phyloP scores from a whole-genome alignment of 768 basidiomycete genomes.

The Filobasidium floriforme region DNA sequence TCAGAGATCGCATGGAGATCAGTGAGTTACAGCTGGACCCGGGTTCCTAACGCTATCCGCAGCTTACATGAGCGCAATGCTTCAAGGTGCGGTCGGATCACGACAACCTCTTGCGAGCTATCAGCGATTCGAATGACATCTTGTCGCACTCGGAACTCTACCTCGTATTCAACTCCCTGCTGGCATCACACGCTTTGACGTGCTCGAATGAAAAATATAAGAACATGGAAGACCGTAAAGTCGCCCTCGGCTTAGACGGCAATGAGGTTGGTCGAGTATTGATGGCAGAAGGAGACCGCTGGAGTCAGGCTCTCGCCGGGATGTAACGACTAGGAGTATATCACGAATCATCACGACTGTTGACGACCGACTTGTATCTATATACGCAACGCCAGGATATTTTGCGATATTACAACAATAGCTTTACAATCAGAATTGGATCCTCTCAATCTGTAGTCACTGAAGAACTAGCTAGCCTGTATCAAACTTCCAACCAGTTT shows the following conservation, averaged over 20 bases:
- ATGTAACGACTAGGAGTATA: constrained; percentile 11
- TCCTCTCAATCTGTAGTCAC: no score
- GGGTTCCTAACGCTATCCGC: not conserved
- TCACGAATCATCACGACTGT: not conserved
- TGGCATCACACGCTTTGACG: constrained; percentile 68
- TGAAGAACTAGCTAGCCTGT: constrained; percentile 1
- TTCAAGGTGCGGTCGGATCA: constrained; percentile 68
- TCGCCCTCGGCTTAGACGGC: constrained; percentile 62
- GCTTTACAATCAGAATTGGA: no score
- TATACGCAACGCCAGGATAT: constrained; percentile 8
- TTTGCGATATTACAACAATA: not conserved
- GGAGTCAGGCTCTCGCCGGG: constrained; percentile 45
- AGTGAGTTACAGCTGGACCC: constrained; percentile 47
- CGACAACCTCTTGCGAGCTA: constrained; percentile 58
- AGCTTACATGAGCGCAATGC: not conserved
- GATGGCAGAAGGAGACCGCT: constrained; percentile 60
- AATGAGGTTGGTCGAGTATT: constrained; percentile 77
- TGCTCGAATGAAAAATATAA: constrained; percentile 62
- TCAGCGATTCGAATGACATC: constrained; percentile 58
- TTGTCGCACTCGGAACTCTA: constrained; percentile 60
- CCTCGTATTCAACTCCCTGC: constrained; percentile 65
- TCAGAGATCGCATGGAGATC: constrained; percentile 81
- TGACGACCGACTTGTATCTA: not conserved
- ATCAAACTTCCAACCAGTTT: constrained; percentile 43
- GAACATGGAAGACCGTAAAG: constrained; percentile 57